phyloP scores from a whole-genome alignment of 345 rosid species.

The Citrus glauca region DNA sequence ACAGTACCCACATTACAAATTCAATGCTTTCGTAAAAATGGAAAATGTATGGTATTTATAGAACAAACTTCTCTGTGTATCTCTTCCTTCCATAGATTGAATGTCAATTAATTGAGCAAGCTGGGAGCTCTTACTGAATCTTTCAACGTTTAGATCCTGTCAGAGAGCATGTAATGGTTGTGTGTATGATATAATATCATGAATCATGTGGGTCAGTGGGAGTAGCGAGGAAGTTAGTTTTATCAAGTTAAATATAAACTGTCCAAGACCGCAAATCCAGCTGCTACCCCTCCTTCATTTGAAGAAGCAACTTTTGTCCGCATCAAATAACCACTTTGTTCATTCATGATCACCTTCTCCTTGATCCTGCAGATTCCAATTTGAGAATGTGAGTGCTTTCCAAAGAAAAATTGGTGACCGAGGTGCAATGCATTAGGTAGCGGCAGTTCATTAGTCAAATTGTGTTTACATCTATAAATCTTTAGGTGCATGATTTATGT shows the following conservation, averaged over 20 bases:
- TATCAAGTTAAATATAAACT: slow-evolving; percentile 73
- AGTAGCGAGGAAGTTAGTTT: slow-evolving; percentile 3
- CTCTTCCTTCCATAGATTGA: not conserved
- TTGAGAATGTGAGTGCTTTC: not conserved
- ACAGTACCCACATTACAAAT: not conserved
- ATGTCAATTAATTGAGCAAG: not conserved
- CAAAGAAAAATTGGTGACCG: not conserved
- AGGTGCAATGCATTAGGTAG: not conserved
- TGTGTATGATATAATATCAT: not conserved
- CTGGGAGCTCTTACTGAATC: not conserved
- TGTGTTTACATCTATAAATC: not conserved
- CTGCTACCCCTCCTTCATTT: slow-evolving; percentile 94
- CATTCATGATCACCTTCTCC: slow-evolving; percentile 71
- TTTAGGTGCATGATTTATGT: not conserved
- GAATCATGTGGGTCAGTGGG: not conserved
- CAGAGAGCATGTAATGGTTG: not conserved
- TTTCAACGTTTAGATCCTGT: not conserved
- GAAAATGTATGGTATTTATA: not conserved
- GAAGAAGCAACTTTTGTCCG: slow-evolving; percentile 84
- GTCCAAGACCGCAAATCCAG: slow-evolving; percentile 93
- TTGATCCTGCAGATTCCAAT: slow-evolving; percentile 59
- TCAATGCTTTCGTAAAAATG: not conserved
- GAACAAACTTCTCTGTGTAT: not conserved
- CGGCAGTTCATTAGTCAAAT: not conserved
- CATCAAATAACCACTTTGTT: slow-evolving; percentile 82